Evolutionary conservation across 768 basidiomycete genomes (phyloP).

Genomic region (Lentinula edodes): DNA sequence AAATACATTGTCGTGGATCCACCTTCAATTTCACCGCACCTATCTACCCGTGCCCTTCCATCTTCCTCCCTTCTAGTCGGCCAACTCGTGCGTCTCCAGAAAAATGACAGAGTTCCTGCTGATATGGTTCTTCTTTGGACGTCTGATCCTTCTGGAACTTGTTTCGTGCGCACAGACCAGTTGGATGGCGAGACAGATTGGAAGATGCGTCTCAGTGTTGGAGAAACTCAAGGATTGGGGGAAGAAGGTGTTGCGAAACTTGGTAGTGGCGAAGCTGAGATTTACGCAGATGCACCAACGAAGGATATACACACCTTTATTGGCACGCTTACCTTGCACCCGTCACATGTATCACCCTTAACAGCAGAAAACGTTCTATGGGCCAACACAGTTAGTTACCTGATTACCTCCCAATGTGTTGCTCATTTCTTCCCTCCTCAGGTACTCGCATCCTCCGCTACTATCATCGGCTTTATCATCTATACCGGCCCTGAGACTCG

Average conservation of each 20-base stretch:
- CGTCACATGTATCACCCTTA: slow-evolving; percentile 59
- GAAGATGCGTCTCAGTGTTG: slow-evolving; percentile 91
- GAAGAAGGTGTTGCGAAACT: slow-evolving; percentile 52
- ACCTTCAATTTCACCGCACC: slow-evolving; percentile 32
- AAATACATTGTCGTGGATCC: slow-evolving; percentile 79
- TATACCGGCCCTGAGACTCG: slow-evolving; percentile 95
- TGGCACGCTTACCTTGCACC: slow-evolving; percentile 81
- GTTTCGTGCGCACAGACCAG: slow-evolving; percentile 97
- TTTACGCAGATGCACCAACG: slow-evolving; percentile 92
- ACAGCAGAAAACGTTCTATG: slow-evolving; percentile 94
- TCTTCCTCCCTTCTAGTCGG: slow-evolving; percentile 88
- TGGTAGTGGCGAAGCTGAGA: slow-evolving; percentile 57
- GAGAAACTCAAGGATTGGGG: slow-evolving; percentile 70
- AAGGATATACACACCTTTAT: slow-evolving; percentile 97
- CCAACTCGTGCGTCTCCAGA: slow-evolving; percentile 86
- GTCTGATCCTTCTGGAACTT: slow-evolving; percentile 84
- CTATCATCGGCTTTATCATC: slow-evolving; percentile 86
- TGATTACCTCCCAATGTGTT: not conserved
- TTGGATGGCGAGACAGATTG: slow-evolving; percentile 99
- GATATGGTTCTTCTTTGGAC: slow-evolving; percentile 89
- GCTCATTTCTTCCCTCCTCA: not conserved
- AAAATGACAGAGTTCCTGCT: slow-evolving; percentile 95
- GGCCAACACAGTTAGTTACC: slow-evolving; percentile 67
- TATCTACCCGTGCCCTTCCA: slow-evolving; percentile 70
- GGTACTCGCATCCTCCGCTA: slow-evolving; percentile 84